These are phyloP conservation scores for Metschnikowia kofuensis DNA, from an alignment of 805 yeast genomes.

Conservation along the genomic window DNA sequence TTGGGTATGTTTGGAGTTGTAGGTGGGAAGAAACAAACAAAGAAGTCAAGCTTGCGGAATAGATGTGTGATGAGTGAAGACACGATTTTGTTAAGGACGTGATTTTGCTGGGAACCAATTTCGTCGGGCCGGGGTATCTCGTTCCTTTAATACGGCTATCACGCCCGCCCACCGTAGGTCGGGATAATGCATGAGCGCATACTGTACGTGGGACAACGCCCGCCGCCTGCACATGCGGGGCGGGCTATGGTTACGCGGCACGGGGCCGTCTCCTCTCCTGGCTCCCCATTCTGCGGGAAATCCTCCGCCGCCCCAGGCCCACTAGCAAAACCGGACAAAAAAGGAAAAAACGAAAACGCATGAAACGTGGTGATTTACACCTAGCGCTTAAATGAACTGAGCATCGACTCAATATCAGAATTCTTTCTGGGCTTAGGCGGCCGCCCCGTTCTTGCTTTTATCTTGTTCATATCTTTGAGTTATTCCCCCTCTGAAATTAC, in stretches of 20 bases:
- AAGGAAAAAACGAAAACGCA: not conserved
- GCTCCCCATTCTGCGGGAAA: not conserved
- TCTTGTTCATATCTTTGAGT: too few species aligned
- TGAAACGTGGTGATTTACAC: not conserved
- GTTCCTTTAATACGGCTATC: conserved; percentile 1
- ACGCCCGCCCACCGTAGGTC: not conserved
- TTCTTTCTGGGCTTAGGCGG: not conserved
- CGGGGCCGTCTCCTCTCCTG: not conserved
- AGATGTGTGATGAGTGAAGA: not conserved
- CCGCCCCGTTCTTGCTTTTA: too few species aligned
- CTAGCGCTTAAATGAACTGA: not conserved
- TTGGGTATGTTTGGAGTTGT: not conserved
- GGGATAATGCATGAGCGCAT: conserved; percentile 5
- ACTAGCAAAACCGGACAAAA: too few species aligned
- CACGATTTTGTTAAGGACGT: not conserved
- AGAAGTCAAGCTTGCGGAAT: not conserved
- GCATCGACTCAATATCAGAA: not conserved
- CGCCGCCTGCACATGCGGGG: not conserved
- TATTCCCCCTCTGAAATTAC: too few species aligned
- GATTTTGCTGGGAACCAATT: too few species aligned
- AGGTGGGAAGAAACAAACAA: not conserved
- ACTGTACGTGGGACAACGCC: not conserved
- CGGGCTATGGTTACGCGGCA: not conserved
- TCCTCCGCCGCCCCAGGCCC: too few species aligned
- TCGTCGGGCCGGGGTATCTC: not conserved